Evolutionary conservation across 768 basidiomycete species (phyloP).

Genomic region (Pholiota microspora): DNA sequence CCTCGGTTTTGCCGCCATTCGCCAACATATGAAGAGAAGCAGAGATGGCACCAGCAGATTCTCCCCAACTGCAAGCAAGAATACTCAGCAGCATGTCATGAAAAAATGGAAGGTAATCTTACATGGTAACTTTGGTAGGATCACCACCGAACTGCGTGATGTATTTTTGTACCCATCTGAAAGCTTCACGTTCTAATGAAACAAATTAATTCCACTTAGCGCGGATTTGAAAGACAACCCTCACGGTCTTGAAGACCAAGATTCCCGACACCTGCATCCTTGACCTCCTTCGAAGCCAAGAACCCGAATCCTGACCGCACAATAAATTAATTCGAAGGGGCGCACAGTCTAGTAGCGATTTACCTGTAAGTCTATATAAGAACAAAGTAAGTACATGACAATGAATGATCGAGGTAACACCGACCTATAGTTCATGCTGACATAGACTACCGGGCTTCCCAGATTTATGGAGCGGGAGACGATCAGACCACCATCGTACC

Average conservation of each 20-base stretch:
- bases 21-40: slow-evolving; percentile 49
- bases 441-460: slow-evolving; percentile 45
- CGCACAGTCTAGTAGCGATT: not conserved
- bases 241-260: slow-evolving; percentile 65
- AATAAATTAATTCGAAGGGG: not conserved
- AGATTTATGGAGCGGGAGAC: slow-evolving; percentile 47
- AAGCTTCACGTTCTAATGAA: slow-evolving; percentile 48
- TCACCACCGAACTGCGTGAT: slow-evolving; percentile 66
- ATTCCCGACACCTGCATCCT: slow-evolving; percentile 53
- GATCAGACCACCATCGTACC: slow-evolving; percentile 43
- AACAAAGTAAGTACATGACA: not conserved
- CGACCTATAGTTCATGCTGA: slow-evolving; percentile 52
- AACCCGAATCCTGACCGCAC: slow-evolving; percentile 46
- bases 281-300: slow-evolving; percentile 49
- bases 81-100: not conserved
- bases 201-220: not conserved
- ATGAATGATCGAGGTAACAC: not conserved
- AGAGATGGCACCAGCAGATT: slow-evolving; percentile 52
- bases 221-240: slow-evolving; percentile 11
- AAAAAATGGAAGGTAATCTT: slow-evolving; percentile 13
- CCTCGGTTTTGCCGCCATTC: slow-evolving; percentile 42
- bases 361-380: slow-evolving; percentile 9
- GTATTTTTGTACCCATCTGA: slow-evolving; percentile 69
- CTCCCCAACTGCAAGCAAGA: slow-evolving; percentile 33
- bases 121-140: slow-evolving; percentile 58